phyloP scores from a whole-genome alignment of 1,139 yeast species.

The Taphrina sp. region DNA sequence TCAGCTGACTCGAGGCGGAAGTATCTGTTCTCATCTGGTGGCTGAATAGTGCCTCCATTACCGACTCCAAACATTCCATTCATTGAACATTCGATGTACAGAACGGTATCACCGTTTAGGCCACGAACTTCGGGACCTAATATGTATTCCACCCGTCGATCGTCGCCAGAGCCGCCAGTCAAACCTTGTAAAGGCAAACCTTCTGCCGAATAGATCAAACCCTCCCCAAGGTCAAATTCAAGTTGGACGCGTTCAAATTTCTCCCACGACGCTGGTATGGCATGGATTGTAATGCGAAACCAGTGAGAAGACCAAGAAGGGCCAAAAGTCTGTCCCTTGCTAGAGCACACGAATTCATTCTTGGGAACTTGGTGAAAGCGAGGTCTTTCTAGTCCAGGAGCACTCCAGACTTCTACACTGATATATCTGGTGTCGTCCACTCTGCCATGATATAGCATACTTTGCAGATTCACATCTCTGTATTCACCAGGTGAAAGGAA shows the following conservation, averaged over 20 bases:
- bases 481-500: constrained; percentile 3
- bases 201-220: constrained; percentile 63
- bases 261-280: constrained; percentile 64
- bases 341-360: constrained; percentile 41
- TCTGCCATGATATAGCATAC: constrained; percentile 9
- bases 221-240: constrained; percentile 89
- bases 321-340: constrained; percentile 76
- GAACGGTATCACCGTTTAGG: constrained; percentile 41
- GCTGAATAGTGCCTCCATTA: constrained; percentile 55
- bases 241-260: constrained; percentile 56
- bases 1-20: constrained; percentile 70
- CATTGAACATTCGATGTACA: constrained; percentile 86
- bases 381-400: constrained; percentile 9
- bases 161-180: constrained; percentile 66
- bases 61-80: constrained; percentile 94
- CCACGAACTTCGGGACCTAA: constrained; percentile 60
- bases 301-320: constrained; percentile 96
- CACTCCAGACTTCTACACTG: constrained; percentile 4
- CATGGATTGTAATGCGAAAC: constrained; percentile 64
- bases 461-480: constrained; percentile 4
- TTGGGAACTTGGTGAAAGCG: constrained; percentile 3
- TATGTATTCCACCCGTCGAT: constrained; percentile 51
- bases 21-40: constrained; percentile 66
- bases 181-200: constrained; percentile 80
- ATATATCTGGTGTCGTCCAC: background rate